phyloP scores from a whole-genome alignment of 2,329 filamentous ascomycete genomes.

The Neonectria magnoliae region DNA sequence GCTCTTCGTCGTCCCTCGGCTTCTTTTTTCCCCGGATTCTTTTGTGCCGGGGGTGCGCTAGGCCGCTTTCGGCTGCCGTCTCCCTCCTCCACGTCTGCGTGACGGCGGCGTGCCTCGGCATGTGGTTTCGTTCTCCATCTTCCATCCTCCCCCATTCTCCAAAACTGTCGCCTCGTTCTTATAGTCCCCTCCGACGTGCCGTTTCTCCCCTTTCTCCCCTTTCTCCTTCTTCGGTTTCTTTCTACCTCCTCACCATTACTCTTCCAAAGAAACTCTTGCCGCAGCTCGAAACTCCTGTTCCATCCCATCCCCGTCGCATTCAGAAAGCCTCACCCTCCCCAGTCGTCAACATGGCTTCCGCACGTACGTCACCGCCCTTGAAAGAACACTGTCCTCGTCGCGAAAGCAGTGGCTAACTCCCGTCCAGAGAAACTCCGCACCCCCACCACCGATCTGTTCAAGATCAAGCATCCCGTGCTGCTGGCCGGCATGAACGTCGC shows the following conservation, averaged over 20 bases:
- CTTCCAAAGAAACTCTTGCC: not conserved
- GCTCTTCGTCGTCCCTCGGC: conserved; percentile 38
- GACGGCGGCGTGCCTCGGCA: conserved; percentile 39
- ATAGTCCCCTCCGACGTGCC: conserved; percentile 24
- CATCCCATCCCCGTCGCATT: not conserved
- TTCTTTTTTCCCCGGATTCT: conserved; percentile 42
- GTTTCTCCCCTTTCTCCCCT: not conserved
- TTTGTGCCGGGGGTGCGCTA: conserved; percentile 19
- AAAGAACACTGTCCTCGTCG: not conserved
- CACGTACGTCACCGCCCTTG: conserved; percentile 68
- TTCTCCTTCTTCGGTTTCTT: not conserved
- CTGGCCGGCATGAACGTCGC: conserved; percentile 99
- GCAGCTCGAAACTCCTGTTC: not conserved
- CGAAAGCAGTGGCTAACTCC: conserved; percentile 23
- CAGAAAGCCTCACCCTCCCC: conserved; percentile 19
- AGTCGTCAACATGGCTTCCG: conserved; percentile 74
- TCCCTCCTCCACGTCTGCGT: conserved; percentile 24
- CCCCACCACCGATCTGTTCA: conserved; percentile 91
- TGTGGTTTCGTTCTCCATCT: conserved; percentile 27
- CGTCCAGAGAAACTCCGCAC: conserved; percentile 75
- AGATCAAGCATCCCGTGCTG: conserved; percentile 96
- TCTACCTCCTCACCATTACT: not conserved
- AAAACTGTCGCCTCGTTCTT: conserved; percentile 24
- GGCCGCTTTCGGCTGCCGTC: conserved; percentile 12
- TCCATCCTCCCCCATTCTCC: conserved; percentile 26